Percentiles rank a stretch among this genome's conserved stretches.
phyloP scores from a whole-genome alignment of 2,329 filamentous ascomycete genomes.

The Phialophora verrucosa region DNA sequence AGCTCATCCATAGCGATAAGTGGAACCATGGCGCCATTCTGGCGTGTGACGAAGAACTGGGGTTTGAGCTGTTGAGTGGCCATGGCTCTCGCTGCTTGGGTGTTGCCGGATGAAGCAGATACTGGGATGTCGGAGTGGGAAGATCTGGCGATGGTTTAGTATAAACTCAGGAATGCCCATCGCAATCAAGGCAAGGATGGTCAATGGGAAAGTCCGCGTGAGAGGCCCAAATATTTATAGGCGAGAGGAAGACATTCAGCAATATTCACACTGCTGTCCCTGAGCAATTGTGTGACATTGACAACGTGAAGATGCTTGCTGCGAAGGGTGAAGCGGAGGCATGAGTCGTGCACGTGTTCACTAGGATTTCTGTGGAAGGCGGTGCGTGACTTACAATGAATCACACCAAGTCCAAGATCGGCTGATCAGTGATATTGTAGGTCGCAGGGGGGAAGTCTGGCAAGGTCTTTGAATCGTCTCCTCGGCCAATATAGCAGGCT shows the following conservation, averaged over 20 bases:
- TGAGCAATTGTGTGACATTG: background rate
- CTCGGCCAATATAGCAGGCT: constrained; percentile 7
- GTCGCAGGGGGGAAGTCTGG: background rate
- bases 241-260: background rate
- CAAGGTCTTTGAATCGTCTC: background rate
- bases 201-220: background rate
- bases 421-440: background rate
- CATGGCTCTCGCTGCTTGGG: background rate
- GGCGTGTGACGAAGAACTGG: constrained; percentile 51
- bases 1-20: constrained; percentile 55
- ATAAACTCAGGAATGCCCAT: constrained; percentile 1
- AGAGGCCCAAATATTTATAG: constrained; percentile 16
- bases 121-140: background rate
- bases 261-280: background rate
- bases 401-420: background rate
- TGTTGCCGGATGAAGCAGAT: background rate
- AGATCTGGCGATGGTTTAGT: constrained; percentile 6
- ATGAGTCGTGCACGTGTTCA: background rate
- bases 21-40: constrained; percentile 49
- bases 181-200: background rate
- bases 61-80: constrained; percentile 42
- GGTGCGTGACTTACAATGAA: constrained; percentile 2
- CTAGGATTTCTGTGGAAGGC: background rate
- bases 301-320: background rate
- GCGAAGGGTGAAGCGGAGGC: background rate